A percentile compares a stretch with the other conserved stretches of the same genome.
Evolutionary conservation across 441 rosid genomes (phyloP).

Genomic region (Arabidopsis hybrid): DNA sequence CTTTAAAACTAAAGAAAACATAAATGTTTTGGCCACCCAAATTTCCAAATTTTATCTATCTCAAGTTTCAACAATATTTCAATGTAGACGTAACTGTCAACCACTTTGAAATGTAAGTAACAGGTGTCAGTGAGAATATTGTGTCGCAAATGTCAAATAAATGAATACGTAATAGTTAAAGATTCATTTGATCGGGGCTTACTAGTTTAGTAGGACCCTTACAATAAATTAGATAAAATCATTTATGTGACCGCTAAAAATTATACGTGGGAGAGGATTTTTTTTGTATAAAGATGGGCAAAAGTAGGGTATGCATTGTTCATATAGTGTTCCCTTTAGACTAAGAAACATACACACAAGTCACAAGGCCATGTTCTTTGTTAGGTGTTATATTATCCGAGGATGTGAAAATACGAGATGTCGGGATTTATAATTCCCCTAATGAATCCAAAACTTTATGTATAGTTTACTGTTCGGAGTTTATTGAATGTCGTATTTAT

Average conservation of each 20-base stretch:
- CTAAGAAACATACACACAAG: constrained; percentile 13
- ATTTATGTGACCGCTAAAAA: constrained; percentile 10
- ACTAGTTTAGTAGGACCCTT: background rate
- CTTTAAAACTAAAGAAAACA: background rate
- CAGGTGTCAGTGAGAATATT: background rate
- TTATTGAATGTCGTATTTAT: background rate
- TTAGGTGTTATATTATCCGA: constrained; percentile 25
- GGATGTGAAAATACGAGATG: background rate
- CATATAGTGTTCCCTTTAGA: constrained; percentile 20
- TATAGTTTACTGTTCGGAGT: background rate
- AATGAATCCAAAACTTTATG: constrained; percentile 19
- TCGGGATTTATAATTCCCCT: background rate
- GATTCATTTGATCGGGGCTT: constrained; percentile 12
- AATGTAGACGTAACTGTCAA: constrained; percentile 19
- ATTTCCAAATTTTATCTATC: background rate
- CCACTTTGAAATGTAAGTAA: constrained; percentile 7
- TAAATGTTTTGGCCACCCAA: background rate
- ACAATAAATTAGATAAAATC: constrained; percentile 13
- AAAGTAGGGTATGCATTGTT: constrained; percentile 26
- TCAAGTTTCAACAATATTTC: constrained; percentile 9
- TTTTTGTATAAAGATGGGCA: constrained; percentile 1
- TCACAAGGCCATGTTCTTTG: constrained; percentile 37
- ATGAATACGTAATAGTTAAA: background rate
- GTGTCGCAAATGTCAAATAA: background rate
- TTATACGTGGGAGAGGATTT: background rate